These are phyloP conservation scores for Sanguinoderma infundibulare DNA, from an alignment of 1,284 basidiomycete genomes.

Conservation along the genomic window DNA sequence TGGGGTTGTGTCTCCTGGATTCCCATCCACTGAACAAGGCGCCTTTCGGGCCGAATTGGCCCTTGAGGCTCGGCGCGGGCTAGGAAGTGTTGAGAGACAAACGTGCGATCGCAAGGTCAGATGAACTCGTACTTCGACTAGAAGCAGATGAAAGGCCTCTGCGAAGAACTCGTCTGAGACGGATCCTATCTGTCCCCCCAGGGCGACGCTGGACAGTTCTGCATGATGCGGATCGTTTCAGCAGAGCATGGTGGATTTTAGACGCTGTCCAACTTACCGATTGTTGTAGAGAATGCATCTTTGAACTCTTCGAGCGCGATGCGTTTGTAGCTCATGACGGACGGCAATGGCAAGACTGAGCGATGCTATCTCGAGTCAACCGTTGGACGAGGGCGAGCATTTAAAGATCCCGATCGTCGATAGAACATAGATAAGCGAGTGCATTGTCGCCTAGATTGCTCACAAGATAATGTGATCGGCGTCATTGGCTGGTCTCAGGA, in stretches of 20 bases:
- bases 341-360: not conserved
- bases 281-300: conserved; percentile 56
- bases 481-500: not conserved
- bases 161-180: conserved; percentile 98
- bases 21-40: conserved; percentile 98
- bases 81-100: conserved; percentile 35
- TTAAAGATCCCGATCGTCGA: conserved; percentile 9
- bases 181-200: conserved; percentile 79
- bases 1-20: conserved; percentile 85
- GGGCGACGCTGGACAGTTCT: conserved; percentile 90
- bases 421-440: conserved; percentile 1
- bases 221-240: not conserved
- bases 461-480: not conserved
- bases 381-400: not conserved
- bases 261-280: conserved; percentile 48
- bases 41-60: conserved; percentile 95
- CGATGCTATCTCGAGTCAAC: too few species aligned
- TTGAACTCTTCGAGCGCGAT: conserved; percentile 59
- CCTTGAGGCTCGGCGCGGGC: conserved; percentile 85
- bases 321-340: conserved; percentile 44
- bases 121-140: conserved; percentile 66
- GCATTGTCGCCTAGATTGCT: not conserved
- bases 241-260: not conserved
- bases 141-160: conserved; percentile 82
- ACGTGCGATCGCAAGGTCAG: not conserved